These are phyloP conservation scores for Sugiyamaella neomexicana DNA, from an alignment of 1,139 yeast species.

Conservation along the genomic window DNA sequence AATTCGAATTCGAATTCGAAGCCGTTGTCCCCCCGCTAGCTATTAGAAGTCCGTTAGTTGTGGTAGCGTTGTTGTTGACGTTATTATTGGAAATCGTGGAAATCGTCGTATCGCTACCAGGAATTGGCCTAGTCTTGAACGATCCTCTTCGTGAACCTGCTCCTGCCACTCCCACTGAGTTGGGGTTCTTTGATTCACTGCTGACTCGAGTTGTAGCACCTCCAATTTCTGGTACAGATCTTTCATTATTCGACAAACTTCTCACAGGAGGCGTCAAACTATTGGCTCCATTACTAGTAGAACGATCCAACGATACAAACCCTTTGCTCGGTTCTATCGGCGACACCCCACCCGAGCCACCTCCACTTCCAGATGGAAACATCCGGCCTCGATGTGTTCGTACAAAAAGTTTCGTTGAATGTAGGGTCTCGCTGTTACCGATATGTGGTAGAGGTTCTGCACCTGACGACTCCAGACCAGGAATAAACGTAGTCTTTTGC, in stretches of 20 bases:
- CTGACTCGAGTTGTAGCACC: not conserved
- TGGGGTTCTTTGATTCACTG: constrained; percentile 1
- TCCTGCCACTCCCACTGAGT: not conserved
- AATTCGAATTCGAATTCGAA: too few species aligned
- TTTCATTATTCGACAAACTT: not conserved
- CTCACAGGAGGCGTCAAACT: constrained; percentile 1
- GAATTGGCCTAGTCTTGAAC: constrained; percentile 3
- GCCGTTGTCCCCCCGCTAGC: not conserved
- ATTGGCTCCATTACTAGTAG: constrained; percentile 3
- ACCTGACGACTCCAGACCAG: not conserved
- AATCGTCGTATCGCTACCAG: not conserved
- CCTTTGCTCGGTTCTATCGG: constrained; percentile 11
- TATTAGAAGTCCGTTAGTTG: not conserved
- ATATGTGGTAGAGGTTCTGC: not conserved
- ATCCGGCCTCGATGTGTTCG: constrained; percentile 12
- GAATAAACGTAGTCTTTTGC: constrained; percentile 1
- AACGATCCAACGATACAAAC: constrained; percentile 3
- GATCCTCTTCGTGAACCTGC: constrained; percentile 10
- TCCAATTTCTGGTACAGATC: not conserved
- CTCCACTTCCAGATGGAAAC: constrained; percentile 10
- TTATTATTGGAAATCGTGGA: not conserved
- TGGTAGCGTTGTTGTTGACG: not conserved
- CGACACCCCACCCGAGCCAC: constrained; percentile 13
- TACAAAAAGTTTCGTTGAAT: constrained; percentile 6
- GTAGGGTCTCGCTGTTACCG: not conserved